Evolutionary conservation across 2,329 filamentous ascomycete species (phyloP).

Genomic region (Magnaporthales sp.): DNA sequence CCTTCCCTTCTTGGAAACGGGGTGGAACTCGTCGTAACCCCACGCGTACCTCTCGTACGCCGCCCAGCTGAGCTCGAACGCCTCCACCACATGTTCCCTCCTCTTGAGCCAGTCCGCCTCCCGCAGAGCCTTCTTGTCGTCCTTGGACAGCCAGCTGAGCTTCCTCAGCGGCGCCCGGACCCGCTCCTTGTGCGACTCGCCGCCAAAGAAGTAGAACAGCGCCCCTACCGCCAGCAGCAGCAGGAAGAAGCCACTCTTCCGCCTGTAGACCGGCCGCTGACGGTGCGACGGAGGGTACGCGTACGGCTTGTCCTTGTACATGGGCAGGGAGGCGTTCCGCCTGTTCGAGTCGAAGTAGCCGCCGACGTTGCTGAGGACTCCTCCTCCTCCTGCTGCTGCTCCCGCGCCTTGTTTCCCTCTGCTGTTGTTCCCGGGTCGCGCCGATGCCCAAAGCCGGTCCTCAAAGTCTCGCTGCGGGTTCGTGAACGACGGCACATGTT

Average conservation of each 20-base stretch:
- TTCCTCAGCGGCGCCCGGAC: conserved; percentile 24
- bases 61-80: conserved; percentile 86
- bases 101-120: conserved; percentile 67
- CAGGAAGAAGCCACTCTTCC: conserved; percentile 50
- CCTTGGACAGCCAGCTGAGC: conserved; percentile 47
- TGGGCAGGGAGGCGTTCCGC: conserved; percentile 55
- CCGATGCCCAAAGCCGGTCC: conserved; percentile 53
- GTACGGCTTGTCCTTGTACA: conserved; percentile 99
- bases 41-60: conserved; percentile 89
- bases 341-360: conserved; percentile 51
- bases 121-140: conserved; percentile 31
- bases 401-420: background rate
- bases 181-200: conserved; percentile 27
- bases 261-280: conserved; percentile 50
- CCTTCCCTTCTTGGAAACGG: conserved; percentile 65
- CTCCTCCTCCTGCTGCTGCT: conserved; percentile 18
- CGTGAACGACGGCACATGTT: conserved; percentile 60
- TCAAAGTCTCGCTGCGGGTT: conserved; percentile 57
- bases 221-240: conserved; percentile 44
- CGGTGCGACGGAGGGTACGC: conserved; percentile 53
- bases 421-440: conserved; percentile 5
- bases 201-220: conserved; percentile 63
- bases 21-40: conserved; percentile 87
- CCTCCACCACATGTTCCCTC: conserved; percentile 75
- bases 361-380: conserved; percentile 53